Evolutionary conservation across 1,284 basidiomycete genomes (phyloP), one percentile per base, ranked within the genome.

Genomic region (Phylloporus gajari): DNA sequence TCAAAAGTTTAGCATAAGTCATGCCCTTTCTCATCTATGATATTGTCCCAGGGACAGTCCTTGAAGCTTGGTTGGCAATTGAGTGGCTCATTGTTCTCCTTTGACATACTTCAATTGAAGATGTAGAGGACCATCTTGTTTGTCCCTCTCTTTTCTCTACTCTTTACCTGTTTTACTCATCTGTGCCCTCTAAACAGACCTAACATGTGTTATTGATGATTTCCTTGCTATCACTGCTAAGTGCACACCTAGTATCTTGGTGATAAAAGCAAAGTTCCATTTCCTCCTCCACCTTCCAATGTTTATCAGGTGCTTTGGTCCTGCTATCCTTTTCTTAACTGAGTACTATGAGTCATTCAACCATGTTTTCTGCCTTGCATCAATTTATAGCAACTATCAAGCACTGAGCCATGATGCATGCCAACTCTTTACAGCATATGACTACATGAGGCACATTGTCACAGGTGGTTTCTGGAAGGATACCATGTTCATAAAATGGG

Each of bases 381-480:
- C 65, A 12, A 73, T 78, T 25, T 71, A 72, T 32, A 75, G 74
- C 61, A 79, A 77, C 61, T 70, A n/a, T 3, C 70, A 73, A 38
- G 68, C 68, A 3, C 74, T 69, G n/a, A 78, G 75, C 35, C 60
- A 40, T 15, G 77, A 79, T 46, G 69, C 68, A 35, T 75, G 74
- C 48, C n/a, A 60, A 9, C 53, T 60, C 3, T 78, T 78, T 56
- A 70, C 72, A 6, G 35, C 35, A 15, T 64, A 72, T 15, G 71
- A 76, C 35, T 44, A 38, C 27, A 42, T 79, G 56, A 77, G 76
- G 30, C 78, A 79, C 35, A 67, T 79, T 17, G 35, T 68, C 1
- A 72, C 48, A 5, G 69, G 73, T 1, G 68, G 71, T 4, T 5
- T 13, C 3, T 70, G 65, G 65, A 42, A 42, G 8, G 13, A 42